These are phyloP conservation scores for Neopestalotiopsis sp. DNA, from an alignment of 2,329 filamentous ascomycete species.

Conservation along the genomic window DNA sequence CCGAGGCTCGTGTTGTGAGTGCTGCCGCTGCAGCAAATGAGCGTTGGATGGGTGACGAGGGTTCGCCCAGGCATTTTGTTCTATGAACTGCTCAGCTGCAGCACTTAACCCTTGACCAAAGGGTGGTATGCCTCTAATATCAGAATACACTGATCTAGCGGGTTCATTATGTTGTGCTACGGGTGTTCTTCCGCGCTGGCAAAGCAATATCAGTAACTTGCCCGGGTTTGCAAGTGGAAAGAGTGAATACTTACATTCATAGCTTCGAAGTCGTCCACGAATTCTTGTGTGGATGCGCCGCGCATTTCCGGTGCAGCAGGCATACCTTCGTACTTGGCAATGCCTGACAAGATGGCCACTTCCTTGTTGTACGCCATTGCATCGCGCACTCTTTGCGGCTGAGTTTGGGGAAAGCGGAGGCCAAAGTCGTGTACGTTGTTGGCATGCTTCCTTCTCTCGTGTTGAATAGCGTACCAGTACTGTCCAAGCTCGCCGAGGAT, in stretches of 20 bases:
- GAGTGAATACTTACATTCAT: conserved; percentile 71
- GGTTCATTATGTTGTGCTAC: conserved; percentile 39
- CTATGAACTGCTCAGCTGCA: conserved; percentile 84
- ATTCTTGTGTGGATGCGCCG: conserved; percentile 72
- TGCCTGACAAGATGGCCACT: conserved; percentile 85
- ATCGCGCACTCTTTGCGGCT: conserved; percentile 78
- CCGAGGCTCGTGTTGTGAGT: conserved; percentile 39
- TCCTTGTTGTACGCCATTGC: conserved; percentile 94
- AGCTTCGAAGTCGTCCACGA: conserved; percentile 85
- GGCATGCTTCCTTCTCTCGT: conserved; percentile 79
- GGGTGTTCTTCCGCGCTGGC: conserved; percentile 36
- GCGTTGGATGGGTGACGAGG: conserved; percentile 76
- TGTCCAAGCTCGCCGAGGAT: conserved; percentile 82
- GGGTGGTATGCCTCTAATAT: conserved; percentile 52
- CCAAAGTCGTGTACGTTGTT: conserved; percentile 82
- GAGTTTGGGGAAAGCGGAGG: conserved; percentile 78
- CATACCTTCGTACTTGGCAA: conserved; percentile 96
- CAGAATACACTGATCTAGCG: conserved; percentile 46
- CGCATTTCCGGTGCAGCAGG: conserved; percentile 88
- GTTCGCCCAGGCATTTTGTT: conserved; percentile 92
- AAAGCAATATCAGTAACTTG: not conserved
- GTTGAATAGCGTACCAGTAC: conserved; percentile 92
- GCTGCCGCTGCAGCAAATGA: conserved; percentile 44
- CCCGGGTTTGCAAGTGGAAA: not conserved
- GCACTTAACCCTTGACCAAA: conserved; percentile 60